phyloP scores from a whole-genome alignment of 2,329 filamentous ascomycete species.

The Cadophora gregata region DNA sequence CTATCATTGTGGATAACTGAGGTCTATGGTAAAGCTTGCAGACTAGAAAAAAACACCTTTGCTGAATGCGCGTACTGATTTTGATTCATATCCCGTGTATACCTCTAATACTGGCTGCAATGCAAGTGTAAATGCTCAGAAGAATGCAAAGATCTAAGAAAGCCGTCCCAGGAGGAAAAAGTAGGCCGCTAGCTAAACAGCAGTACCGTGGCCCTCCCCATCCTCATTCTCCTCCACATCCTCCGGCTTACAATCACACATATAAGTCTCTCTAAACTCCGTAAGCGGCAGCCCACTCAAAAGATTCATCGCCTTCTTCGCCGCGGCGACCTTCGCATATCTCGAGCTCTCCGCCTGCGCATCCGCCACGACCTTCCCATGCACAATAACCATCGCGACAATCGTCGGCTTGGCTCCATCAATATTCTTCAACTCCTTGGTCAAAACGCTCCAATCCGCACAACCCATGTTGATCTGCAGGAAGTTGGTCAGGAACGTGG shows the following conservation, averaged over 20 bases:
- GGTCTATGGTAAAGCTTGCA: background rate
- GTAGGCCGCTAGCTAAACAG: conserved; percentile 11
- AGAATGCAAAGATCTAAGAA: too few species aligned
- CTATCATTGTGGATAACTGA: background rate
- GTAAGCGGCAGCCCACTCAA: conserved; percentile 53
- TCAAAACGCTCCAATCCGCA: conserved; percentile 56
- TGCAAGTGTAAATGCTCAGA: background rate
- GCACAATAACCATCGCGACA: conserved; percentile 77
- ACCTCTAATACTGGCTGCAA: background rate
- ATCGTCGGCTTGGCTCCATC: conserved; percentile 55
- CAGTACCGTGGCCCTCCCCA: conserved; percentile 30
- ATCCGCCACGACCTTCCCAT: conserved; percentile 70
- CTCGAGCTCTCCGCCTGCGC: conserved; percentile 66
- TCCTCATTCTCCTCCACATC: conserved; percentile 24
- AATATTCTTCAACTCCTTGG: conserved; percentile 50
- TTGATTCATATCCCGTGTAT: background rate
- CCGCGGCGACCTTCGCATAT: conserved; percentile 74
- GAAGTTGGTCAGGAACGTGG: conserved; percentile 71
- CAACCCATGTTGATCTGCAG: conserved; percentile 72
- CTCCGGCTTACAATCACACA: conserved; percentile 64
- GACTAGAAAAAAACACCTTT: background rate
- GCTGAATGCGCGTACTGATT: background rate
- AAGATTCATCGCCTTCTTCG: conserved; percentile 60
- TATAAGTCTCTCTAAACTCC: conserved; percentile 65
- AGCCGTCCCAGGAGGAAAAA: too few species aligned